These are phyloP conservation scores for Lachancea sp. DNA, from an alignment of 805 yeast species.

Conservation along the genomic window DNA sequence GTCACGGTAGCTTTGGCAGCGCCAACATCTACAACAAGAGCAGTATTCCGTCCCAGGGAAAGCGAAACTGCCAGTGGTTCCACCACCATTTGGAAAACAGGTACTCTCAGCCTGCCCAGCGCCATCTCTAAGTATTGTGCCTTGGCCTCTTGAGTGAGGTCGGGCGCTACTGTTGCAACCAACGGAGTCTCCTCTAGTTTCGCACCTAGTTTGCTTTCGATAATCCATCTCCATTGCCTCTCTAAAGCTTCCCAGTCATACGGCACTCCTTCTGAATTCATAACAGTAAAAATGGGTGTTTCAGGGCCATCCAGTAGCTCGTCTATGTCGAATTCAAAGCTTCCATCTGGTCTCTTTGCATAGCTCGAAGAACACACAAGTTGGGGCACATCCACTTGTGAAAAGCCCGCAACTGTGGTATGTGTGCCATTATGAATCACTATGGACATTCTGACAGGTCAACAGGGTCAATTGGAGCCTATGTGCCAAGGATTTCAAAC, in stretches of 20 bases:
- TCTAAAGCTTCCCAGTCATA: conserved; percentile 70
- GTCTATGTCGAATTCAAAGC: conserved; percentile 24
- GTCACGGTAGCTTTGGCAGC: conserved; percentile 63
- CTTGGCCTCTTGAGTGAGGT: conserved; percentile 34
- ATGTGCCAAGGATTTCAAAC: neutral
- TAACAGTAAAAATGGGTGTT: conserved; percentile 42
- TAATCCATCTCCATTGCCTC: conserved; percentile 62
- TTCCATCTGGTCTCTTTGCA: conserved; percentile 30
- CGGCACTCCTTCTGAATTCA: conserved; percentile 52
- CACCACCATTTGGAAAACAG: conserved; percentile 68
- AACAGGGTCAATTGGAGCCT: neutral
- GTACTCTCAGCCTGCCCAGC: conserved; percentile 67
- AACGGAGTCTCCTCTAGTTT: conserved; percentile 60
- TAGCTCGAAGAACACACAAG: conserved; percentile 53
- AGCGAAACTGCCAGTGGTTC: conserved; percentile 73
- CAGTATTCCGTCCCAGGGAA: conserved; percentile 71
- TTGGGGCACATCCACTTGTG: conserved; percentile 57
- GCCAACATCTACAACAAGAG: conserved; percentile 78
- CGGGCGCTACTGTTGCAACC: conserved; percentile 38
- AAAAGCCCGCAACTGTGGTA: conserved; percentile 63
- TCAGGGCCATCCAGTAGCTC: conserved; percentile 26
- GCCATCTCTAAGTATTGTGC: conserved; percentile 65
- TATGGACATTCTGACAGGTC: conserved; percentile 36
- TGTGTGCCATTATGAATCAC: conserved; percentile 65
- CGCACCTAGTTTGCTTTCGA: conserved; percentile 42